Evolutionary conservation across 2,329 filamentous ascomycete genomes (phyloP).

Genomic region (Diaporthe nobilis): DNA sequence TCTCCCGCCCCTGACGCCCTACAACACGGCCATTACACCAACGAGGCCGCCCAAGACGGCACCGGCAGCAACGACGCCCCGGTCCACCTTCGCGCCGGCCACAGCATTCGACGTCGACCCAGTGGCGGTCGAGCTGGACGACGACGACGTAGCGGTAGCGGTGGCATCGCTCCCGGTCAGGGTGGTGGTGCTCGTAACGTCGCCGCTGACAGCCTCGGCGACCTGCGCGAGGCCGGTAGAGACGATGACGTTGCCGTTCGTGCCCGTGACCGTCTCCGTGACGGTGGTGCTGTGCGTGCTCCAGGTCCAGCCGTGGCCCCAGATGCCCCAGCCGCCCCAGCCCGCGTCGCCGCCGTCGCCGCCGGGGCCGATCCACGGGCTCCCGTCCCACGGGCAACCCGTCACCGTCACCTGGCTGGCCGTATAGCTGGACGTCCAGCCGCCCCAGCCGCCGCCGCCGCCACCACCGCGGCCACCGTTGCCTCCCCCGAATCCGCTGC

Average conservation of each 20-base stretch:
- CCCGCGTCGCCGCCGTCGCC: conserved; percentile 55
- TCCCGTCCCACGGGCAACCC: conserved; percentile 57
- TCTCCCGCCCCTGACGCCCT: background rate
- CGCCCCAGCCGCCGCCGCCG: conserved; percentile 36
- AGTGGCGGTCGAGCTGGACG: conserved; percentile 31
- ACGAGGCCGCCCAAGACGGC: conserved; percentile 49
- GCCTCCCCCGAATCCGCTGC: conserved; percentile 31
- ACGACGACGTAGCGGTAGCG: conserved; percentile 36
- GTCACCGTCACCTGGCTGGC: conserved; percentile 58
- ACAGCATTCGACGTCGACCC: conserved; percentile 12
- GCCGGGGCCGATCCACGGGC: conserved; percentile 57
- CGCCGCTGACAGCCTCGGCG: conserved; percentile 50
- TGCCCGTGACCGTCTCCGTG: conserved; percentile 53
- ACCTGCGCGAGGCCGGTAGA: conserved; percentile 48
- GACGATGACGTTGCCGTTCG: conserved; percentile 46
- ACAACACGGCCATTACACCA: conserved; percentile 49
- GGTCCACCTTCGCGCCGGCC: background rate
- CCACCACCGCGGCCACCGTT: conserved; percentile 33
- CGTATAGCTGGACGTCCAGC: conserved; percentile 52
- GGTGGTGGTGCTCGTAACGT: conserved; percentile 50
- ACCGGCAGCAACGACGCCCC: conserved; percentile 46
- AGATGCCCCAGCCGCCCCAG: conserved; percentile 57
- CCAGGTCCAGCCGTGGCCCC: conserved; percentile 59
- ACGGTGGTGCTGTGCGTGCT: conserved; percentile 51
- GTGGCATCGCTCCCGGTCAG: conserved; percentile 41